Evolutionary conservation across 768 basidiomycete species (phyloP), one percentile per base, ranked within the genome.

Genomic region (Omphalotus guepiniiformis): DNA sequence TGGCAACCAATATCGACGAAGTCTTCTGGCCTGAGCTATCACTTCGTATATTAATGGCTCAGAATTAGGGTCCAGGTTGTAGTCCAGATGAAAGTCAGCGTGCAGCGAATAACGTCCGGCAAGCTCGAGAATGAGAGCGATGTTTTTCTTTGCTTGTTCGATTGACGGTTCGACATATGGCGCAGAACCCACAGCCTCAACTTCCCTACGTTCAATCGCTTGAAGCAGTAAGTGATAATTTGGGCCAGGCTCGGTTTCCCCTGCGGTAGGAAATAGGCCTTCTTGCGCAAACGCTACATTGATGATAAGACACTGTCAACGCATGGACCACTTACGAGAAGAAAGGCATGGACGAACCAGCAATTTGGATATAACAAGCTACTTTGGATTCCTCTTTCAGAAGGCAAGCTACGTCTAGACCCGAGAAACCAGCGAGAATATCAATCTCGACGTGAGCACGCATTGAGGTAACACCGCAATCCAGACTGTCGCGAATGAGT

Each of bases 361-460:
- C 72, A 41, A 84, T 71, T 53, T 82, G 80, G 36, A 85, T 61
- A 51, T 82, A 69, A 47, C 82, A 84, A 18, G 71, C 54, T 7
- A 60, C 61, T 29, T 57, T 47, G 61, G 71, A 79, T 19, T 73
- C 70, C 5, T 68, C 58, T 55, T 71, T 71, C 34, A 85, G 63
- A 48, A 62, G 63, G 48, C 78, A 63, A 22, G 74, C 80, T 2
- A 69, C 68, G 42, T 80, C 71, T 19, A 85, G 63, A 54, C 82
- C 83, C n/a, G 61, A 57, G 54, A 75, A 71, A 18, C 69, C 65
- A n/a, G 82, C 78, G 13, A 70, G 67, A 2, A 59, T 63, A 57
- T 84, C 83, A 9, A 82, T 73, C 62, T 85, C 82, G 39, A 85
- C 79, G 58, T 80, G 82, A n/a, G 82, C 81, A 15, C 80, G 76